Percentiles rank a stretch among this genome's conserved stretches.
phyloP scores from a whole-genome alignment of 2,329 filamentous ascomycete species.

The Microascus cirrosus region DNA sequence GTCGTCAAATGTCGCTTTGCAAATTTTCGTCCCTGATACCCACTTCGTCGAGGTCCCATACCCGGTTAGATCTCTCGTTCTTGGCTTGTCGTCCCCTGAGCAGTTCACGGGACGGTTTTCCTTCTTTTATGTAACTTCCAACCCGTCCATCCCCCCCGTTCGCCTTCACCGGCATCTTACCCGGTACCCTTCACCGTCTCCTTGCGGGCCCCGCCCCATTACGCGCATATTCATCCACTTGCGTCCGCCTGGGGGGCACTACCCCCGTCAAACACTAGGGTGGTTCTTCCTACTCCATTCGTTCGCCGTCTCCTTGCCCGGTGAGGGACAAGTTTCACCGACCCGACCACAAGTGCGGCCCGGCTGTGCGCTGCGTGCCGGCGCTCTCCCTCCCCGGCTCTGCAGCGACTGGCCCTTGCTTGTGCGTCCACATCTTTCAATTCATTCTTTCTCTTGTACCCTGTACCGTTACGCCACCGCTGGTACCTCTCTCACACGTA shows the following conservation, averaged over 20 bases:
- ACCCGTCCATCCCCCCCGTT: neutral
- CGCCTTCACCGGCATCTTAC: neutral
- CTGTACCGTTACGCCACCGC: slow-evolving; percentile 22
- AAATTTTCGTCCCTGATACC: no score
- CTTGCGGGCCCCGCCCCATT: neutral
- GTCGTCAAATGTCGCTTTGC: neutral
- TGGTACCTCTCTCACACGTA: slow-evolving; percentile 23
- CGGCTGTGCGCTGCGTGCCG: slow-evolving; percentile 3
- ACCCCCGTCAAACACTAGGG: slow-evolving; percentile 17
- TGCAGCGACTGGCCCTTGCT: slow-evolving; percentile 10
- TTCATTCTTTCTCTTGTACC: slow-evolving; percentile 15
- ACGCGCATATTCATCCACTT: slow-evolving; percentile 4
- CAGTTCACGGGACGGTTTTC: no score
- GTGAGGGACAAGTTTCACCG: slow-evolving; percentile 11
- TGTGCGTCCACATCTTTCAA: slow-evolving; percentile 6
- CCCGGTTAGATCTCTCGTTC: no score
- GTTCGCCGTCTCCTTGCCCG: slow-evolving; percentile 6
- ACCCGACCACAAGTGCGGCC: slow-evolving; percentile 5
- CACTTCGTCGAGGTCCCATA: no score
- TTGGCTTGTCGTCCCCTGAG: neutral
- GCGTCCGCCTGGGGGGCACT: slow-evolving; percentile 14
- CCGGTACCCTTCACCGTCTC: neutral
- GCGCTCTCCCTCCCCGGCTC: slow-evolving; percentile 8
- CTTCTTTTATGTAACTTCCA: neutral
- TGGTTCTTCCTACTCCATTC: slow-evolving; percentile 5